Conservation (phyloP, 2,329 filamentous ascomycete genomes). For the Epichloe sylvatica region DNA sequence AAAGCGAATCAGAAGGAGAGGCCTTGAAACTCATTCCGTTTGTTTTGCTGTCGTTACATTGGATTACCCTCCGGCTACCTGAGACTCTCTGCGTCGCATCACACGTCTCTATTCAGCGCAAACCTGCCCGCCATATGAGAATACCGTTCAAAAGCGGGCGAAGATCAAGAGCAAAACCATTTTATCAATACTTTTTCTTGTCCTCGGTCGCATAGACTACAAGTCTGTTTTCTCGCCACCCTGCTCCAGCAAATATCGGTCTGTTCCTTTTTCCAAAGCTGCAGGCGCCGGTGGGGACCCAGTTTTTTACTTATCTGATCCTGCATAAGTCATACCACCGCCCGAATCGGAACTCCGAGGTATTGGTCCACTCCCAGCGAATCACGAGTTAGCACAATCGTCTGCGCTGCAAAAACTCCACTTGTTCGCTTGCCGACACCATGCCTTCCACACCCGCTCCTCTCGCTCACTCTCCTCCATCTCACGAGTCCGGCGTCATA, state of each 20-base stretch:
- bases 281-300: background rate
- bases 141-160: background rate
- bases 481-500: background rate
- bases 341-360: conserved; percentile 17
- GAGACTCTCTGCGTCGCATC: background rate
- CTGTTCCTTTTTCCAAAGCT: background rate
- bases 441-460: conserved; percentile 12
- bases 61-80: background rate
- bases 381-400: conserved; percentile 2
- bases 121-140: conserved; percentile 1
- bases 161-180: background rate
- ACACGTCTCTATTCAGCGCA: background rate
- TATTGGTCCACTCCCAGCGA: conserved; percentile 4
- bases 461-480: conserved; percentile 11
- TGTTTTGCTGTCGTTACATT: background rate
- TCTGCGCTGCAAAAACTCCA: conserved; percentile 7
- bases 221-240: background rate
- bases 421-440: conserved; percentile 6
- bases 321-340: conserved; percentile 1
- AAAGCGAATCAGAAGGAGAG: background rate
- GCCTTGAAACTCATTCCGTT: background rate
- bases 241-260: background rate
- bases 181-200: background rate
- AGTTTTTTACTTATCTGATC: conserved; percentile 5
- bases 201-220: no score